phyloP scores from a whole-genome alignment of 192 early-diverging fungal species.

The Linnemannia schmuckeri region DNA sequence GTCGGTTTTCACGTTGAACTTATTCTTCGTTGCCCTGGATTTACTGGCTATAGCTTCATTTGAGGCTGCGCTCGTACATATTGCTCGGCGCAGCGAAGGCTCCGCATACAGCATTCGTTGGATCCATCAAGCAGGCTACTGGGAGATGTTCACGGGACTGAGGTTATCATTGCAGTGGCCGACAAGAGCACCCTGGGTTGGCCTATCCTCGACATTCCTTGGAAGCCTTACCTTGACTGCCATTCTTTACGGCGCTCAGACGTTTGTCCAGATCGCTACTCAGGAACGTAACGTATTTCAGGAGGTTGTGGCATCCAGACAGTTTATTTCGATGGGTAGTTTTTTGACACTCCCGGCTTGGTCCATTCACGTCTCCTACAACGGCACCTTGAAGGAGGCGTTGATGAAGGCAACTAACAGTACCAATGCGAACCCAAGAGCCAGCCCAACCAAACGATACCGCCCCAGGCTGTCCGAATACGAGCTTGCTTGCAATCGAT shows the following conservation, averaged over 20 bases:
- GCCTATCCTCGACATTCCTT: not conserved
- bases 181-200: not conserved
- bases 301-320: not conserved
- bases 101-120: conserved; percentile 15
- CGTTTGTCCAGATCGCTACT: not conserved
- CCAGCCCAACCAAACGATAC: not conserved
- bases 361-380: not conserved
- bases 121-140: conserved; percentile 10
- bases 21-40: not conserved
- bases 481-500: conserved; percentile 7
- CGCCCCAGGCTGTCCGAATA: not conserved
- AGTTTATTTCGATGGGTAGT: not conserved
- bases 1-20: conserved; percentile 10
- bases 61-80: not conserved
- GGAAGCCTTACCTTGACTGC: not conserved
- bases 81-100: not conserved
- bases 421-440: conserved; percentile 3
- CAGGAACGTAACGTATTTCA: not conserved
- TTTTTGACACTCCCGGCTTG: conserved; percentile 1
- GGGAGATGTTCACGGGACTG: not conserved
- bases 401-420: not conserved
- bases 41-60: not conserved
- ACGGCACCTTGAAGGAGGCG: not conserved
- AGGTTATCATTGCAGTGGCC: not conserved
- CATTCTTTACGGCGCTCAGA: not conserved